Evolutionary conservation across 139 green algal species (phyloP), one percentile per base, ranked within the genome.

Genomic region (Chlamydomonas sphaeroides): DNA sequence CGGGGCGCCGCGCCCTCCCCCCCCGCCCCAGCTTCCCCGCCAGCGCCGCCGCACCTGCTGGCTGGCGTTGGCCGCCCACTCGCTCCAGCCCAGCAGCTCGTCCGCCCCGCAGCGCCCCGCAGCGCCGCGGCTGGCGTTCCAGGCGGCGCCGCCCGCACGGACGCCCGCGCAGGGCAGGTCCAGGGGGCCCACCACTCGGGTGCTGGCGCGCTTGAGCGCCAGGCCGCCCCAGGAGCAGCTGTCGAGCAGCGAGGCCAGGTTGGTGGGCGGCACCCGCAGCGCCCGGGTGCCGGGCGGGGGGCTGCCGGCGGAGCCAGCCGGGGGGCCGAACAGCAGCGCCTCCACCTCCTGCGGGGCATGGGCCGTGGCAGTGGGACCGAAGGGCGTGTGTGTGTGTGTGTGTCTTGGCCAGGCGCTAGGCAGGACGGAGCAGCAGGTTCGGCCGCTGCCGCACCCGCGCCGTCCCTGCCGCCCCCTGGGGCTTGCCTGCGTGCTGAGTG

Each of bases 311-410:
- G 72, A 35, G 28, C 56, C 72, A 11, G 72, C 15, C 5, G 56
- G 38, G 35, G 72, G 72, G 23, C 72, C 72, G 56, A 80, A 80
- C 8, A 80, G 30, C 10, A n/a, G 11, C 72, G 32, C 38, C 2
- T 39, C 38, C 23, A 80, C 72, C 18, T 80, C 72, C 72, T 80
- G 72, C 33, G 51, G 21, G 45, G n/a, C n/a, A n/a, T 51, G 45
- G 10, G 45, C 14, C 10, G 45, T 56, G 56, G 56, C 10, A 30
- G 20, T 17, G 4, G 4, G 20, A 28, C 51, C 15, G 15, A 28
- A 28, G 20, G 17, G 32, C 35, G 48, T 51, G 70, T 25, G 39
- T 3, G 25, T 26, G 25, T 8, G 35, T 32, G 65, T 35, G 65
- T 63, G 25, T 21, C 1, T n/a, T n/a, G 32, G 62, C 5, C 1